These are phyloP conservation scores for Hortiboletus campestris DNA, from an alignment of 768 basidiomycete species.

Conservation along the genomic window DNA sequence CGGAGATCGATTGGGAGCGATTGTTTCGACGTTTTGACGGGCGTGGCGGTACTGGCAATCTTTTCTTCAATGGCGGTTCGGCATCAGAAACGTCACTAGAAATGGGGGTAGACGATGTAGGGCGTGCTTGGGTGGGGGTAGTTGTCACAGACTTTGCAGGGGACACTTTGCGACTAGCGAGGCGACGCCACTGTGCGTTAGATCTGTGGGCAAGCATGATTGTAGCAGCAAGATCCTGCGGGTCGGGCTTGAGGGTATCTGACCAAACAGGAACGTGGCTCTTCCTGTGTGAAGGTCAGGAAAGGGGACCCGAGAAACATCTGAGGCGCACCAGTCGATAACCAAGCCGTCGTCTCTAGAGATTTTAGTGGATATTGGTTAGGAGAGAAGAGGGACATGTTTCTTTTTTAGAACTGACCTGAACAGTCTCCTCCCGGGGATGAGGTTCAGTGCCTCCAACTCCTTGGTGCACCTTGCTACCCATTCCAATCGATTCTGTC, in stretches of 20 bases:
- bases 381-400: background rate
- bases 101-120: background rate
- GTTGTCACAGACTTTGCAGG: background rate
- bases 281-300: constrained; percentile 20
- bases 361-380: background rate
- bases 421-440: constrained; percentile 25
- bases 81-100: background rate
- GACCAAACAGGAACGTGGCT: constrained; percentile 32
- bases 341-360: constrained; percentile 30
- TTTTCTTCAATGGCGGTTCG: constrained; percentile 6
- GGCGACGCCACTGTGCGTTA: constrained; percentile 19
- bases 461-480: constrained; percentile 16
- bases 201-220: constrained; percentile 25
- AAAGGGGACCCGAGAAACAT: background rate
- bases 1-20: background rate
- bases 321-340: constrained; percentile 28
- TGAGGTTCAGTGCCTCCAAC: constrained; percentile 18
- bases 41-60: constrained; percentile 22
- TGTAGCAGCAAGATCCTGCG: constrained; percentile 28
- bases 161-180: background rate
- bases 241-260: constrained; percentile 28
- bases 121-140: background rate
- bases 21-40: constrained; percentile 10
- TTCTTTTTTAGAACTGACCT: constrained; percentile 20
- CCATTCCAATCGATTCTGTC: constrained; percentile 24